Percentiles rank a stretch among this genome's conserved stretches.
Evolutionary conservation across 176 grass and related monocot genomes (phyloP).

Genomic region (Triticum monococcum): DNA sequence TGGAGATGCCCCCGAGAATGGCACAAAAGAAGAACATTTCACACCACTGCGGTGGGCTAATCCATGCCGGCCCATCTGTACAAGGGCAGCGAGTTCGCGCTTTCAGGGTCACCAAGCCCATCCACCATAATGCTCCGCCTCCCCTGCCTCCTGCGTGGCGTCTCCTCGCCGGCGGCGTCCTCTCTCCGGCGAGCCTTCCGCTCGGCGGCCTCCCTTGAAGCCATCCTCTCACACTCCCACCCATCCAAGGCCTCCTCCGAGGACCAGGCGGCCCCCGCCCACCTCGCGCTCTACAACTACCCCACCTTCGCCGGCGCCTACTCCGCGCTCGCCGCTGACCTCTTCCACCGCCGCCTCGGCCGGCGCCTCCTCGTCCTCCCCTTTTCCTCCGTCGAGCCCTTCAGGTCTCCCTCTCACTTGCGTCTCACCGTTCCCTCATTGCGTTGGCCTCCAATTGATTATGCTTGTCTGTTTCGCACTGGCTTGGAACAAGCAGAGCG

Average conservation of each 20-base stretch:
- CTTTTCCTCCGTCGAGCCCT: slow-evolving; percentile 76
- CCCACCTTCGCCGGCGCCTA: slow-evolving; percentile 83
- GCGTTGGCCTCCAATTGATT: background rate
- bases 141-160: background rate
- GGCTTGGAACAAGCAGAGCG: slow-evolving; percentile 31
- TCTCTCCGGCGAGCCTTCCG: slow-evolving; percentile 46
- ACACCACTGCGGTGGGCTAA: no score
- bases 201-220: slow-evolving; percentile 60
- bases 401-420: slow-evolving; percentile 48
- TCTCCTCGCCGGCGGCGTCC: background rate
- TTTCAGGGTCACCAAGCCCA: background rate
- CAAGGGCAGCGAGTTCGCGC: no score
- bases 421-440: background rate
- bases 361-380: slow-evolving; percentile 61
- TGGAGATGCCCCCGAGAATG: no score
- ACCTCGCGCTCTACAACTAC: slow-evolving; percentile 89
- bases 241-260: background rate
- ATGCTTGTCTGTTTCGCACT: background rate
- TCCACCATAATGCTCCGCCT: slow-evolving; percentile 24
- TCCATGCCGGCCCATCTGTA: no score
- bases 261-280: slow-evolving; percentile 3
- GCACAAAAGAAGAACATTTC: no score
- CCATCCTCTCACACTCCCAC: slow-evolving; percentile 34
- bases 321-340: slow-evolving; percentile 67
- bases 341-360: slow-evolving; percentile 51